phyloP scores from a whole-genome alignment of 2,329 filamentous ascomycete species.

The Phaeosphaeria sp. region DNA sequence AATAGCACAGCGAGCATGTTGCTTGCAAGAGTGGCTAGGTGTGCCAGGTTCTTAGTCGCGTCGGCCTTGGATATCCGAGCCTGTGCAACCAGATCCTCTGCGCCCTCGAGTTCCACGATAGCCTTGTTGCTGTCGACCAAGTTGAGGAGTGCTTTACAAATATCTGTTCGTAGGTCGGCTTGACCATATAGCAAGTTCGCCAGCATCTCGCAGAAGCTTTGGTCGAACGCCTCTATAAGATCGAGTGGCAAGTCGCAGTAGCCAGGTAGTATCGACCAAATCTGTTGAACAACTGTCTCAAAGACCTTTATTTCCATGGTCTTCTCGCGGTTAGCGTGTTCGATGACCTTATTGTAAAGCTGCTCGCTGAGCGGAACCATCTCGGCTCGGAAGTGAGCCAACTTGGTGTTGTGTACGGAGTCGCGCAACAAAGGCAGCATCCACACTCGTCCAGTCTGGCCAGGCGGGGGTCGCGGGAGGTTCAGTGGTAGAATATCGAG shows the following conservation, averaged over 20 bases:
- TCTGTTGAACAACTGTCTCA: conserved; percentile 93
- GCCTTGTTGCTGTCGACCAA: conserved; percentile 91
- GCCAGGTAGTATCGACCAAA: conserved; percentile 91
- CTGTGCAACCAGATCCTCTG: conserved; percentile 77
- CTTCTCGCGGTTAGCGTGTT: conserved; percentile 83
- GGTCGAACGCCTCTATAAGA: conserved; percentile 74
- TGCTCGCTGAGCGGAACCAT: conserved; percentile 88
- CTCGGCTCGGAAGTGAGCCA: conserved; percentile 84
- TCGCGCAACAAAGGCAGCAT: conserved; percentile 90
- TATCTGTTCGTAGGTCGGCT: conserved; percentile 81
- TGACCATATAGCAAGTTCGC: conserved; percentile 94
- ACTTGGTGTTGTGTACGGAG: conserved; percentile 84
- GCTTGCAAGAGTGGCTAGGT: conserved; percentile 78
- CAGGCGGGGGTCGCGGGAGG: conserved; percentile 75
- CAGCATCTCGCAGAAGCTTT: conserved; percentile 85
- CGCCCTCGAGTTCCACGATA: conserved; percentile 72
- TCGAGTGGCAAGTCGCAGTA: conserved; percentile 95
- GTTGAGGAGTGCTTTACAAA: conserved; percentile 85
- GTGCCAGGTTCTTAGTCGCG: conserved; percentile 80
- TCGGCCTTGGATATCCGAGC: conserved; percentile 77
- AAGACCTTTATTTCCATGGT: conserved; percentile 98
- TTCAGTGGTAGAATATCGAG: conserved; percentile 86
- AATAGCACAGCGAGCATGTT: conserved; percentile 97
- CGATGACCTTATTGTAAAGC: conserved; percentile 87
- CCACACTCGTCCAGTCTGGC: conserved; percentile 89